These are phyloP conservation scores for Paramecium pentaurelia DNA, from an alignment of 73 alveolate species.

Conservation along the genomic window DNA sequence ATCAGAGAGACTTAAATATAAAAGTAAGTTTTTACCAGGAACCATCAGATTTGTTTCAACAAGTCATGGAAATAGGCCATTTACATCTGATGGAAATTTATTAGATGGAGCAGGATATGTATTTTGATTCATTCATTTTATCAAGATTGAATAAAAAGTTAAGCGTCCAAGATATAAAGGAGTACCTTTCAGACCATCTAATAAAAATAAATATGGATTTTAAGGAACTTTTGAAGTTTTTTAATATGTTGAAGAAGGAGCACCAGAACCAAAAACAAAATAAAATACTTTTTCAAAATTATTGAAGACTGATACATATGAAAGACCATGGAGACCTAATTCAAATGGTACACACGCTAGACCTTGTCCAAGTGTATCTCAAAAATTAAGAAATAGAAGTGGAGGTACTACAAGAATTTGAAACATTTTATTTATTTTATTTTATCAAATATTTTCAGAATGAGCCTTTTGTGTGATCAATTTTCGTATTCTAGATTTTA, in stretches of 20 bases:
- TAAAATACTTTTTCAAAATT: not conserved
- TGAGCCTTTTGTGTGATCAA: not conserved
- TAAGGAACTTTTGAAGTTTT: slow-evolving; percentile 21
- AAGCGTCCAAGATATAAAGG: not conserved
- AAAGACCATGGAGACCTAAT: slow-evolving; percentile 34
- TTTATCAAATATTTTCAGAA: not conserved
- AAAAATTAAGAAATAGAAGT: not conserved
- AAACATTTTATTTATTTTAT: not conserved
- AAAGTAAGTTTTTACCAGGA: slow-evolving; percentile 11
- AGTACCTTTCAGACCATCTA: not conserved
- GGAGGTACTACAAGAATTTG: not conserved
- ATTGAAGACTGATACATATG: not conserved
- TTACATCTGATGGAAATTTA: not conserved
- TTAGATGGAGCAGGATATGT: slow-evolving; percentile 43
- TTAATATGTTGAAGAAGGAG: not conserved
- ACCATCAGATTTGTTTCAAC: not conserved
- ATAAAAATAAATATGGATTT: slow-evolving; percentile 5
- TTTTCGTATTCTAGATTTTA: not conserved
- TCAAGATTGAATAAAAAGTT: not conserved
- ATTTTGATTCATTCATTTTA: not conserved
- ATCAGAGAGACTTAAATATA: not conserved
- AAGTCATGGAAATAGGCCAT: not conserved
- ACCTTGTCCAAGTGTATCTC: slow-evolving; percentile 13
- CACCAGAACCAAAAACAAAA: not conserved
- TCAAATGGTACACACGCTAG: not conserved